These are phyloP conservation scores for Citrus reticulata DNA, from an alignment of 345 rosid species.

Conservation along the genomic window DNA sequence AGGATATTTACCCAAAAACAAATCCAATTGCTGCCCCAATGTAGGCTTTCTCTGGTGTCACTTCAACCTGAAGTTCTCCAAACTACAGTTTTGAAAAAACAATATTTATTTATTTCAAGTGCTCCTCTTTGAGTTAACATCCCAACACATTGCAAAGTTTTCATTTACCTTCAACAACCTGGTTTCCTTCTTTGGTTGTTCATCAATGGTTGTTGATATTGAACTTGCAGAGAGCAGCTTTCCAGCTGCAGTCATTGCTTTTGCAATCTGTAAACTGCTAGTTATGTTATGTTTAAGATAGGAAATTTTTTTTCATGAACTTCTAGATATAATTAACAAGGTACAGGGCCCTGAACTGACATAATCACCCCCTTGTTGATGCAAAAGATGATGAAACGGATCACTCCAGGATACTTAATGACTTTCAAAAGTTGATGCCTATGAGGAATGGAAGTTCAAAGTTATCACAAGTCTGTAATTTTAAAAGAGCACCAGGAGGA, in stretches of 20 bases:
- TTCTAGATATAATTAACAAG: not conserved
- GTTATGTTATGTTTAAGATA: not conserved
- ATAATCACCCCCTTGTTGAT: not conserved
- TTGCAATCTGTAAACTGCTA: conserved; percentile 56
- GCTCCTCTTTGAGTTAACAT: not conserved
- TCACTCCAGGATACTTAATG: not conserved
- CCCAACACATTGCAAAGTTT: not conserved
- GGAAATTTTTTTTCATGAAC: not conserved
- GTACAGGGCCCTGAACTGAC: not conserved
- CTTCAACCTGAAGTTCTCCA: conserved; percentile 88
- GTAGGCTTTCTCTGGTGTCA: conserved; percentile 67
- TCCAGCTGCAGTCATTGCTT: conserved; percentile 72
- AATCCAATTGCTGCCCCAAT: conserved; percentile 67
- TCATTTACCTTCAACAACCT: conserved; percentile 69
- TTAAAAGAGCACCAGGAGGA: not conserved
- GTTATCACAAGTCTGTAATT: not conserved
- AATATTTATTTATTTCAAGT: not conserved
- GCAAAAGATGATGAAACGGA: not conserved
- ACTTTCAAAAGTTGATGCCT: not conserved
- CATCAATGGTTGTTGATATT: conserved; percentile 27
- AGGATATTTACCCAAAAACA: conserved; percentile 61
- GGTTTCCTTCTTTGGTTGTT: conserved; percentile 39
- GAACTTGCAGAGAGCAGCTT: conserved; percentile 49
- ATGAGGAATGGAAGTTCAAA: not conserved
- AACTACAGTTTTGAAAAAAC: conserved; percentile 44